Evolutionary conservation across 2,329 filamentous ascomycete species (phyloP).

Genomic region (Epichloe coenophiala): DNA sequence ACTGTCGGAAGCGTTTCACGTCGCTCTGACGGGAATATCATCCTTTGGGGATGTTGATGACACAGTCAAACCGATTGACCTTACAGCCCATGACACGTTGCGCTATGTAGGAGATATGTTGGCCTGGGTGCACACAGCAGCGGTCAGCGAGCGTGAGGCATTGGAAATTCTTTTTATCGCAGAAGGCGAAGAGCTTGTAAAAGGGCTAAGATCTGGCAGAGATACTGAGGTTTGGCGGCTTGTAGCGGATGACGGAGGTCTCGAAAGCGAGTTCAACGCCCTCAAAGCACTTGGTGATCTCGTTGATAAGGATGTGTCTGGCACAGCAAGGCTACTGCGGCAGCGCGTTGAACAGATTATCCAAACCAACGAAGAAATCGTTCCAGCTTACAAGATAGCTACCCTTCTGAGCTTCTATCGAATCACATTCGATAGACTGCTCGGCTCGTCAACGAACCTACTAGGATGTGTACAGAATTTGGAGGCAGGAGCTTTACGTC

Average conservation of each 20-base stretch:
- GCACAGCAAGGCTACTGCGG: conserved; percentile 70
- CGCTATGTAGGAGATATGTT: conserved; percentile 95
- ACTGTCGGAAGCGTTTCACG: conserved; percentile 78
- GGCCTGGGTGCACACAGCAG: conserved; percentile 88
- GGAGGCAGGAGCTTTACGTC: conserved; percentile 63
- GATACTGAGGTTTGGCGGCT: conserved; percentile 76
- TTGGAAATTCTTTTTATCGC: conserved; percentile 83
- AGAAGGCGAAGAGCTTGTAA: conserved; percentile 74
- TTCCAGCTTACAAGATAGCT: conserved; percentile 77
- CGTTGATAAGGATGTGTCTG: conserved; percentile 72
- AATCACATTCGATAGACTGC: conserved; percentile 66
- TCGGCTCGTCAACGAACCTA: conserved; percentile 56
- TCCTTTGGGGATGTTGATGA: conserved; percentile 43
- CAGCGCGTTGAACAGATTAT: conserved; percentile 87
- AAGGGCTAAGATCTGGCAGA: conserved; percentile 65
- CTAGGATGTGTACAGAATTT: conserved; percentile 55
- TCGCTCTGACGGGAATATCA: conserved; percentile 64
- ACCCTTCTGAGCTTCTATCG: conserved; percentile 86
- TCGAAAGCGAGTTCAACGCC: conserved; percentile 57
- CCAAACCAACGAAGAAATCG: conserved; percentile 80
- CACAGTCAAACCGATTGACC: conserved; percentile 77
- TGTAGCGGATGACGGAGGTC: conserved; percentile 42
- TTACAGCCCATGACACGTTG: conserved; percentile 80
- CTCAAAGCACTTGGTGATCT: conserved; percentile 70
- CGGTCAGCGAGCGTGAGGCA: conserved; percentile 86